Evolutionary conservation across 2,329 filamentous ascomycete species (phyloP).

Genomic region (Fusarium aywerte): DNA sequence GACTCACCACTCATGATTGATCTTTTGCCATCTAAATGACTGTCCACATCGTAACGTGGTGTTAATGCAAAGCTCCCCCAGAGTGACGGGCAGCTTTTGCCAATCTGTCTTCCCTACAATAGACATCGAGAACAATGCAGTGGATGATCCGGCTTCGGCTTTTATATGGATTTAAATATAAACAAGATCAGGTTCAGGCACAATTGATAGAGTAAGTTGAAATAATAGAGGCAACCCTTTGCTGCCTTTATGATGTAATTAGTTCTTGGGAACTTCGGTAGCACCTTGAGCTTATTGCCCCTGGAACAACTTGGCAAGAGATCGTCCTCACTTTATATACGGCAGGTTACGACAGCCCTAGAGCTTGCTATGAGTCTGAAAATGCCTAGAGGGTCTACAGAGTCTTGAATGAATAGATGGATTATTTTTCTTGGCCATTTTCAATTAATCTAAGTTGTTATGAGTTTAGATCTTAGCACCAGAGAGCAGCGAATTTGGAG

Average conservation of each 20-base stretch:
- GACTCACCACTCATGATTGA: slow-evolving; percentile 81
- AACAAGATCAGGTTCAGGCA: background rate
- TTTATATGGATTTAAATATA: background rate
- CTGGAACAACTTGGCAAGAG: background rate
- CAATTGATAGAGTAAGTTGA: slow-evolving; percentile 12
- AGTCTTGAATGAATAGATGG: background rate
- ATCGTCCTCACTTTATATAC: background rate
- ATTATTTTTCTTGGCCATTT: background rate
- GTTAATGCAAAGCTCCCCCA: slow-evolving; percentile 91
- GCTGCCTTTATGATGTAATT: slow-evolving; percentile 22
- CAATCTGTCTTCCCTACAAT: slow-evolving; percentile 74
- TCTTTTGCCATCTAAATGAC: slow-evolving; percentile 94
- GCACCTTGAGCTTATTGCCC: background rate
- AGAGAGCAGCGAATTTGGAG: too few species aligned
- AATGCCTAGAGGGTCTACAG: too few species aligned
- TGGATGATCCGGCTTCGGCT: too few species aligned
- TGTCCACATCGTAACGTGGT: slow-evolving; percentile 95
- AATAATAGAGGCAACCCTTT: slow-evolving; percentile 7
- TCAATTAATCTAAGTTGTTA: too few species aligned
- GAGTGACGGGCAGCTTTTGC: slow-evolving; percentile 83
- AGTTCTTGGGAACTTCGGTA: slow-evolving; percentile 2
- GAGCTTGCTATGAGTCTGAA: background rate
- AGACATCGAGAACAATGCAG: slow-evolving; percentile 46
- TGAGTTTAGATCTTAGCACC: too few species aligned
- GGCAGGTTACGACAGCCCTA: background rate